Evolutionary conservation across 768 basidiomycete species (phyloP), one percentile per base, ranked within the genome.

Genomic region (Cystofilobasidium ferigula): DNA sequence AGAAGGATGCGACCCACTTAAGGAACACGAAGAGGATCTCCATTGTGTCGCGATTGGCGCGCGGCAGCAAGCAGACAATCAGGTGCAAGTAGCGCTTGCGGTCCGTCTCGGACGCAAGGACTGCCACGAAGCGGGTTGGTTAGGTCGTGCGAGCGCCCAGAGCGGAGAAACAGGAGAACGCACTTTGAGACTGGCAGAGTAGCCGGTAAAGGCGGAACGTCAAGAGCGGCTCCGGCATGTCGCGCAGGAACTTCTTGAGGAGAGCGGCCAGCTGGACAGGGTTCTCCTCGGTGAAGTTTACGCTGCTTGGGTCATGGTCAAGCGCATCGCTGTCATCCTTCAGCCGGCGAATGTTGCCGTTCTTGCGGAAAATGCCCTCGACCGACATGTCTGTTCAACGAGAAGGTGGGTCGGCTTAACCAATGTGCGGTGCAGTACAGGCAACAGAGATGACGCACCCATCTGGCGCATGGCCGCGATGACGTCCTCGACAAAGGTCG

Each of bases 1-100:
- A 91, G 75, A 99, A 99, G 1, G 92, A 95, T 13, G 94, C 94
- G 14, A 99, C 95, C 95, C 95, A 99, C 77, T 97, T 95, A 70
- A 99, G 81, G 80, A 99, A 99, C 35, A 95, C 93, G 74, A 95
- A 97, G 59, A 99, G 79, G 59, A 95, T 89, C 77, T 99, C 95
- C 84, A 95, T 85, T 24, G 94, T 97, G 77, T 99, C 95, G 69
- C 95, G 86, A 75, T 99, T 89, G 69, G 84, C 83, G 78, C 90
- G 91, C 38, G 95, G 95, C 73, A 99, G 78, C 10, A 98, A 79
- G 64, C 93, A 79, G 47, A 86, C 86, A 20, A 92, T 80, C 70
- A 94, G 81, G 75, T 97, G 93, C 32, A 98, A 81, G 72, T 86
- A 82, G 60, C 88, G 85, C 71, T 82, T 83, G 54, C 91, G 85